Conservation (phyloP, 2,329 filamentous ascomycete genomes). For the Colletotrichum sp. region DNA sequence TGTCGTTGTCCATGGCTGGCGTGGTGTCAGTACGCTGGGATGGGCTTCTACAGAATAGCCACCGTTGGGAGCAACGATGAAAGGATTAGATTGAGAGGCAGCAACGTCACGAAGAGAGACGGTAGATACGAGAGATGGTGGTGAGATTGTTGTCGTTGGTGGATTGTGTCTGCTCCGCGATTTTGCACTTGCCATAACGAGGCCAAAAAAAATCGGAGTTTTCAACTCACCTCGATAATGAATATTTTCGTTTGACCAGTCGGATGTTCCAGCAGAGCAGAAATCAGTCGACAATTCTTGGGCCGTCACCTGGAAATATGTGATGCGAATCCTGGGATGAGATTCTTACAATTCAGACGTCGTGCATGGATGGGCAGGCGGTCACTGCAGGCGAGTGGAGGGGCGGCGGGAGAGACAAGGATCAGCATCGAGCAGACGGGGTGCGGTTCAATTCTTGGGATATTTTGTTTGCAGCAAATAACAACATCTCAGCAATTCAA, state of each 20-base stretch:
- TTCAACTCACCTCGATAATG: background rate
- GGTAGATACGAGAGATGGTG: background rate
- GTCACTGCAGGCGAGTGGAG: background rate
- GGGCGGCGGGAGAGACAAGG: background rate
- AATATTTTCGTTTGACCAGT: background rate
- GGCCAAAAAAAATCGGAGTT: slow-evolving; percentile 7
- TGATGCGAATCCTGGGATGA: background rate
- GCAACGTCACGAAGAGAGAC: background rate
- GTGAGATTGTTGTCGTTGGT: background rate
- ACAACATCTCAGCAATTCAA: background rate
- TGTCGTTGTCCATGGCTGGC: slow-evolving; percentile 21
- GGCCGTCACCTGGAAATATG: background rate
- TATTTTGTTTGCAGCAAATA: background rate
- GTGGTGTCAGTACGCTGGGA: background rate
- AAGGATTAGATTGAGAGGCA: background rate
- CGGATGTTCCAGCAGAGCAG: background rate
- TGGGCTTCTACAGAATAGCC: background rate
- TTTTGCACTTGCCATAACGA: background rate
- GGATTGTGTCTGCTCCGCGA: background rate
- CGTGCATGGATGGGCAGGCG: background rate
- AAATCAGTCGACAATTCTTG: background rate
- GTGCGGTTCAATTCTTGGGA: background rate
- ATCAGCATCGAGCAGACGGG: background rate
- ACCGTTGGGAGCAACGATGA: background rate
- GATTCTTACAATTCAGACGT: background rate